Evolutionary conservation across 768 basidiomycete species (phyloP).

Genomic region (Suillus variegatus): DNA sequence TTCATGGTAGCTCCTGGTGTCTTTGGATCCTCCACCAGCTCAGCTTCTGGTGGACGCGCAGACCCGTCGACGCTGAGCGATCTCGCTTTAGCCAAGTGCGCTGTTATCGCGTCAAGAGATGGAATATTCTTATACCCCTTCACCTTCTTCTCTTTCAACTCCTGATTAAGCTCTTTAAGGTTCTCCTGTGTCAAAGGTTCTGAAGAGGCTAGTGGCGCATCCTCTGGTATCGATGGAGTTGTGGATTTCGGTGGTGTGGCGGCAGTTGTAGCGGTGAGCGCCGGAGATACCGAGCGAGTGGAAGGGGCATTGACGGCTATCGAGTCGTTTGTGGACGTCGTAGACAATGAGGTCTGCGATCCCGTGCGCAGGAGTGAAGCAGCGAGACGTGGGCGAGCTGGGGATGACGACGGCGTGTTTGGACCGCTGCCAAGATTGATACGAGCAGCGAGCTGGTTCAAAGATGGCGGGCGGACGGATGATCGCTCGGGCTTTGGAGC

Average conservation of each 20-base stretch:
- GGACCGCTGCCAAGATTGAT: constrained; percentile 50
- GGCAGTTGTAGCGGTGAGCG: constrained; percentile 46
- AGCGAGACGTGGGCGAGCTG: constrained; percentile 68
- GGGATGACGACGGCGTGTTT: constrained; percentile 24
- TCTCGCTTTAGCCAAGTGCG: constrained; percentile 70
- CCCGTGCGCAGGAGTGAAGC: constrained; percentile 69
- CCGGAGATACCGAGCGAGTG: constrained; percentile 70
- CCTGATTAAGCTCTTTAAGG: constrained; percentile 63
- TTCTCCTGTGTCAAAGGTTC: constrained; percentile 65
- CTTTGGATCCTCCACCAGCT: constrained; percentile 82
- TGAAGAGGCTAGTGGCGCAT: constrained; percentile 28
- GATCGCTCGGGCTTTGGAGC: constrained; percentile 41
- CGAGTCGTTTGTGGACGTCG: constrained; percentile 56
- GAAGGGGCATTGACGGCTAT: constrained; percentile 64
- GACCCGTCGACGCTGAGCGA: constrained; percentile 60
- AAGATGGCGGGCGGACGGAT: constrained; percentile 60
- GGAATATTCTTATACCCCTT: constrained; percentile 88
- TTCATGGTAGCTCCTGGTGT: constrained; percentile 72
- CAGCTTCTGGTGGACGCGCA: constrained; percentile 71
- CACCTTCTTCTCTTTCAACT: constrained; percentile 46
- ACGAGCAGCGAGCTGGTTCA: constrained; percentile 81
- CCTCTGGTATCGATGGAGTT: constrained; percentile 41
- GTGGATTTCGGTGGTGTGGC: constrained; percentile 42
- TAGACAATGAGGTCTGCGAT: constrained; percentile 52
- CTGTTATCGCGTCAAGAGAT: constrained; percentile 82